Percentiles rank a stretch among this genome's conserved stretches.
Conservation (phyloP, 305 asterid genomes). For the Fraxinus dipetala region DNA sequence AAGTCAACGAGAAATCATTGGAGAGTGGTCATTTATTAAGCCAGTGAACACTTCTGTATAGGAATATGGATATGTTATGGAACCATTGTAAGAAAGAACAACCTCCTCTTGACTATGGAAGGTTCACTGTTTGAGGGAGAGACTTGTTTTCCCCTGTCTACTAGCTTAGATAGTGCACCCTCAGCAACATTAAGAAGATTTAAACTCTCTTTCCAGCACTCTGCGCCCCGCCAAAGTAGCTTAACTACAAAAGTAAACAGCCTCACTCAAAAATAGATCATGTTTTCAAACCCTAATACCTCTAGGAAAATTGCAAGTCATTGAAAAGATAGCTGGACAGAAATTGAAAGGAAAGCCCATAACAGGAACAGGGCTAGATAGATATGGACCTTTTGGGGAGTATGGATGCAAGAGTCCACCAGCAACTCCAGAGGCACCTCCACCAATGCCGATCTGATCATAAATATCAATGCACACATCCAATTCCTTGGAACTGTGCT, state of each 20-base stretch:
- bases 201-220: constrained; percentile 89
- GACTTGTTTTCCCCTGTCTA: constrained; percentile 29
- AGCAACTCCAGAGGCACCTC: constrained; percentile 98
- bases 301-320: constrained; percentile 10
- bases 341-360: background rate
- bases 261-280: constrained; percentile 21
- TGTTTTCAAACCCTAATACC: background rate
- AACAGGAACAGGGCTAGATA: constrained; percentile 9
- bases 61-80: background rate
- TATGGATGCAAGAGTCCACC: constrained; percentile 98
- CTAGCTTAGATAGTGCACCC: constrained; percentile 40
- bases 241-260: constrained; percentile 53
- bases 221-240: constrained; percentile 84
- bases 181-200: constrained; percentile 71
- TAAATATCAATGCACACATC: constrained; percentile 66
- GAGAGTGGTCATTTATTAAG: background rate
- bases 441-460: constrained; percentile 89
- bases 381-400: constrained; percentile 77
- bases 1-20: background rate
- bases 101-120: constrained; percentile 74
- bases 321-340: background rate
- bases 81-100: constrained; percentile 16
- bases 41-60: background rate
- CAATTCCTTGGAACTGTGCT: constrained; percentile 64
- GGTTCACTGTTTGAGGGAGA: constrained; percentile 26